Conservation (phyloP, 331 rosid genomes). For the Saraca asoca region DNA sequence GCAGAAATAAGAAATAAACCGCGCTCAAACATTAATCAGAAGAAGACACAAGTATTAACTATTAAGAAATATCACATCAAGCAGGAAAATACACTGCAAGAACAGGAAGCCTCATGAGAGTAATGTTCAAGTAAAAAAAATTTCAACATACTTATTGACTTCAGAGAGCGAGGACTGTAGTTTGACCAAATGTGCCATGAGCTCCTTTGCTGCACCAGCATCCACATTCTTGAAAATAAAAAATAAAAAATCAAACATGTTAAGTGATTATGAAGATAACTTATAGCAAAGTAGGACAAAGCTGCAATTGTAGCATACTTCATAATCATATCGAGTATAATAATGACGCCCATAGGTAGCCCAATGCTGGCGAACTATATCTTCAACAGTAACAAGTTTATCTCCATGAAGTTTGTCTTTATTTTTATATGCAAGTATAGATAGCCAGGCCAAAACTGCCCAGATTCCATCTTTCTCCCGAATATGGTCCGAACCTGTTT, state of each 20-base stretch:
- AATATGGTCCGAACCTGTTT: constrained; percentile 90
- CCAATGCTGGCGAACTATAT: constrained; percentile 96
- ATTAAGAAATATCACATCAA: constrained; percentile 1
- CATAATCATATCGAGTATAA: constrained; percentile 93
- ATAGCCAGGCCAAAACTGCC: constrained; percentile 99
- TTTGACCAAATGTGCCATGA: constrained; percentile 90
- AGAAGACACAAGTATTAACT: constrained; percentile 7
- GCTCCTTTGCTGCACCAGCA: constrained; percentile 89
- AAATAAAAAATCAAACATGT: constrained; percentile 13
- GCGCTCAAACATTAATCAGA: background rate
- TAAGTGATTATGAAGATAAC: constrained; percentile 32
- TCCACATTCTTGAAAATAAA: constrained; percentile 77
- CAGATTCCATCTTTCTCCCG: constrained; percentile 99
- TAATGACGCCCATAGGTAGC: constrained; percentile 93
- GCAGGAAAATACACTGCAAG: background rate
- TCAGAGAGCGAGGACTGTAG: constrained; percentile 82
- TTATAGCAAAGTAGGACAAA: constrained; percentile 13
- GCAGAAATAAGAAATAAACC: constrained; percentile 3
- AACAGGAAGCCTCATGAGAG: constrained; percentile 13
- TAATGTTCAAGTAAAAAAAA: constrained; percentile 3
- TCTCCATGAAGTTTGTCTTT: constrained; percentile 70
- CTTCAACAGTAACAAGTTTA: constrained; percentile 91
- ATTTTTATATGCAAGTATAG: constrained; percentile 82
- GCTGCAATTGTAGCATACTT: constrained; percentile 50
- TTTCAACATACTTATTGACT: constrained; percentile 70